Conservation (phyloP, 768 basidiomycete genomes). For the Mycena capillaripes region DNA sequence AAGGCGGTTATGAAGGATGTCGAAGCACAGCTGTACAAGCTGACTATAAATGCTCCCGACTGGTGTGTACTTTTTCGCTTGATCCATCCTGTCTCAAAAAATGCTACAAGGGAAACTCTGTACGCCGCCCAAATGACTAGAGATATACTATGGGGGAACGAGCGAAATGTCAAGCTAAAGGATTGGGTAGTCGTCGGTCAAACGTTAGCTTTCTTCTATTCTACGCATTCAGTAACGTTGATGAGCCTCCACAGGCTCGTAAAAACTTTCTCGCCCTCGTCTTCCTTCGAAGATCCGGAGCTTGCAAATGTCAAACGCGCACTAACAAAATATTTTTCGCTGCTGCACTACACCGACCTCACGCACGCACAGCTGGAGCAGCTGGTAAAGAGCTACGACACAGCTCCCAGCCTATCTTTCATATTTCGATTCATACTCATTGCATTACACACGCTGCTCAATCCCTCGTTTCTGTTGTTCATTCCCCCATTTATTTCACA, state of each 20-base stretch:
- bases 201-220: slow-evolving; percentile 55
- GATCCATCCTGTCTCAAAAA: slow-evolving; percentile 13
- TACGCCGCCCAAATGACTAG: slow-evolving; percentile 70
- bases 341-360: slow-evolving; percentile 64
- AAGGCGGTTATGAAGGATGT: slow-evolving; percentile 69
- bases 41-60: slow-evolving; percentile 77
- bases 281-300: slow-evolving; percentile 25
- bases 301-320: slow-evolving; percentile 53
- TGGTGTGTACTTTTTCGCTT: slow-evolving; percentile 61
- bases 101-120: slow-evolving; percentile 66
- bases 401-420: slow-evolving; percentile 41
- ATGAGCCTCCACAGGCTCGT: slow-evolving; percentile 51
- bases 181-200: slow-evolving; percentile 71
- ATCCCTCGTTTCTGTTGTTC: slow-evolving; percentile 55
- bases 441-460: slow-evolving; percentile 57
- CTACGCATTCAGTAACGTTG: slow-evolving; percentile 41
- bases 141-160: slow-evolving; percentile 68
- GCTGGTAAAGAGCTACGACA: slow-evolving; percentile 5
- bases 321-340: slow-evolving; percentile 69
- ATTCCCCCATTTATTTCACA: slow-evolving; percentile 64
- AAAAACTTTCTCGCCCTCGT: slow-evolving; percentile 35
- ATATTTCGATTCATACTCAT: slow-evolving; percentile 32
- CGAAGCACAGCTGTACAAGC: slow-evolving; percentile 59
- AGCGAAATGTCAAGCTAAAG: slow-evolving; percentile 59
- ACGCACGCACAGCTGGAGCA: slow-evolving; percentile 61